Base-by-base conservation (phyloP, 2,329 filamentous ascomycete genomes). In the Ophiostoma australiae region DNA sequence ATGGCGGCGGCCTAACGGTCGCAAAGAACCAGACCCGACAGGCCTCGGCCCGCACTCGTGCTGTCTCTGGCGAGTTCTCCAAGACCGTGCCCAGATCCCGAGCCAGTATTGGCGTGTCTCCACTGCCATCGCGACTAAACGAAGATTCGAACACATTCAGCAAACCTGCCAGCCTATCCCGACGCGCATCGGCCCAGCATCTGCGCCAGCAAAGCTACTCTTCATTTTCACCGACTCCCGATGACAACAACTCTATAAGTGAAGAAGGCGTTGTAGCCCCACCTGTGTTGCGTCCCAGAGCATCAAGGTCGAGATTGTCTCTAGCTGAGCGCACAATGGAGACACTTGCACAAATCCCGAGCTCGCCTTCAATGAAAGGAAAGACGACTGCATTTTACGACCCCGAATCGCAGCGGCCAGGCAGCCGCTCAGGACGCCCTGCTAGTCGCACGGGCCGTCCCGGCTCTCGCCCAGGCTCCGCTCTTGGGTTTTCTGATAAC, bases 301-400 rank as follows among this genome's bases (percentile, higher is more conserved):
- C 70, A 52, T 71, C 73, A 37, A 75, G 79, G 41, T 77, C 80
- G 1, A 77, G 81, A 70, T 83, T 86, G 69, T 94, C 92, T 0
- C 83, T 97, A 4, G 89, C 91, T 0, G 94, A 97, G 76, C 85
- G 94, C 72, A 96, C 94, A 0, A 89, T 97, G 61, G 92, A 97
- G 78, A 97, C 92, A 0, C 82, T 97, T 6, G 86, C 93, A 3
- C 87, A 89, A 67, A 82, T 97, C 39, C 91, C 93, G 0, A 88
- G 91, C 0, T 95, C 93, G 0, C 93, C 94, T 4, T 87, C 87
- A 0, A 79, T 91, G 66, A 87, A 84, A 69, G 87, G 87, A 72
- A 87, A 89, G 70, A 82, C 86, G 10, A 92, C 92, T 0, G 88
- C 87, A 70, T 93, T 97, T 78, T 95, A 91, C 77, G 89, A 88